Conservation (phyloP, 768 basidiomycete species). For the Termitomyces sp. region DNA sequence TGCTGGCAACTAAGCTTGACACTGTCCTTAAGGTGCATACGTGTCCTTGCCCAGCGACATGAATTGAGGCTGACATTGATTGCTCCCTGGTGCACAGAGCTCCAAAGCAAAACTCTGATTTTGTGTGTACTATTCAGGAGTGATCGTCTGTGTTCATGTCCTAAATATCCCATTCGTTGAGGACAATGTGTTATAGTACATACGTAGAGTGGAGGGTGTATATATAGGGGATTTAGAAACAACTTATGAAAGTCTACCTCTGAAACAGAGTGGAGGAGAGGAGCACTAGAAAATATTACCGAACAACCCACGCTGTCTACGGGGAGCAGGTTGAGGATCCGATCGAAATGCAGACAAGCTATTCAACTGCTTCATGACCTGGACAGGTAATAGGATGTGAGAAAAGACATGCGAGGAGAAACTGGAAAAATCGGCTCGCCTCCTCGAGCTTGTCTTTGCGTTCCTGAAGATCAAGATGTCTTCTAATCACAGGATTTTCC, state of each 20-base stretch:
- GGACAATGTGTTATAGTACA: constrained; percentile 2
- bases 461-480: constrained; percentile 91
- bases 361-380: constrained; percentile 96
- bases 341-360: constrained; percentile 84
- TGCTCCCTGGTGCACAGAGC: not conserved
- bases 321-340: constrained; percentile 69
- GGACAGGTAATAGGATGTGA: constrained; percentile 2
- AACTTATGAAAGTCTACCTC: not conserved
- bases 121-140: not conserved
- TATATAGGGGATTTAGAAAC: constrained; percentile 2
- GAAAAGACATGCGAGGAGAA: not conserved
- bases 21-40: constrained; percentile 65
- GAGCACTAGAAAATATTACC: constrained; percentile 58
- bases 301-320: constrained; percentile 76
- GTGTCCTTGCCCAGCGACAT: not conserved
- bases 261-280: not conserved
- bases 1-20: constrained; percentile 91
- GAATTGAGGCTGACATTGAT: not conserved
- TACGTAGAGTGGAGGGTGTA: constrained; percentile 5
- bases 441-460: constrained; percentile 97
- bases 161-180: constrained; percentile 1
- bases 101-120: constrained; percentile 42
- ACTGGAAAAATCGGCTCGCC: constrained; percentile 33
- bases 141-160: not conserved
- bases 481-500: constrained; percentile 86